These are phyloP conservation scores for Dissoconium aciculare DNA, from an alignment of 2,329 filamentous ascomycete genomes.

Conservation along the genomic window DNA sequence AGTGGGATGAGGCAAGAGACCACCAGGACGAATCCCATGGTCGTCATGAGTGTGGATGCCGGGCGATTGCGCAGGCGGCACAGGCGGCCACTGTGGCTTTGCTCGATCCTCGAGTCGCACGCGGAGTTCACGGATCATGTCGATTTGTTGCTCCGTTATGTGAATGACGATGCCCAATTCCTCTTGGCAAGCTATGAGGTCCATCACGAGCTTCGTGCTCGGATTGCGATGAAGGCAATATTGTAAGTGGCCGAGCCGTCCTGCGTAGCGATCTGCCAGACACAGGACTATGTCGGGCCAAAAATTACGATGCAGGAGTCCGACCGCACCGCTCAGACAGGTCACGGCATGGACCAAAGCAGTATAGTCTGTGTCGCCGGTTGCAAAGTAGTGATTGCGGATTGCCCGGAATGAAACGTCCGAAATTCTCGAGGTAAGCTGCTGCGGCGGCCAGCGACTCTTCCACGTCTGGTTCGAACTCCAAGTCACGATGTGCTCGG, in stretches of 20 bases:
- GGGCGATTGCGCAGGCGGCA: not conserved
- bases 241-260: slow-evolving; percentile 29
- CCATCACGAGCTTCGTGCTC: slow-evolving; percentile 31
- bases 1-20: slow-evolving; percentile 16
- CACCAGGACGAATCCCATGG: slow-evolving; percentile 6
- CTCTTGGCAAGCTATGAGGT: slow-evolving; percentile 31
- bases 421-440: slow-evolving; percentile 26
- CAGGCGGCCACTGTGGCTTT: not conserved
- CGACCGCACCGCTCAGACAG: slow-evolving; percentile 27
- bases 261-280: slow-evolving; percentile 29
- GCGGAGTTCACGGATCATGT: slow-evolving; percentile 24
- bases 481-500: slow-evolving; percentile 29
- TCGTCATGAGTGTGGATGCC: not conserved
- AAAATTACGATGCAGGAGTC: slow-evolving; percentile 31
- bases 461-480: slow-evolving; percentile 32
- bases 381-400: slow-evolving; percentile 25
- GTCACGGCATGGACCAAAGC: slow-evolving; percentile 26
- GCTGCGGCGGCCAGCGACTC: slow-evolving; percentile 28
- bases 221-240: slow-evolving; percentile 29
- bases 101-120: not conserved
- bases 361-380: slow-evolving; percentile 24
- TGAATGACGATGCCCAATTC: slow-evolving; percentile 32
- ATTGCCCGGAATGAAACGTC: slow-evolving; percentile 30
- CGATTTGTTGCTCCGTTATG: slow-evolving; percentile 29
- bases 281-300: slow-evolving; percentile 30